Base-by-base conservation (phyloP, 768 basidiomycete genomes). In the Gymnopilus dilepis region DNA sequence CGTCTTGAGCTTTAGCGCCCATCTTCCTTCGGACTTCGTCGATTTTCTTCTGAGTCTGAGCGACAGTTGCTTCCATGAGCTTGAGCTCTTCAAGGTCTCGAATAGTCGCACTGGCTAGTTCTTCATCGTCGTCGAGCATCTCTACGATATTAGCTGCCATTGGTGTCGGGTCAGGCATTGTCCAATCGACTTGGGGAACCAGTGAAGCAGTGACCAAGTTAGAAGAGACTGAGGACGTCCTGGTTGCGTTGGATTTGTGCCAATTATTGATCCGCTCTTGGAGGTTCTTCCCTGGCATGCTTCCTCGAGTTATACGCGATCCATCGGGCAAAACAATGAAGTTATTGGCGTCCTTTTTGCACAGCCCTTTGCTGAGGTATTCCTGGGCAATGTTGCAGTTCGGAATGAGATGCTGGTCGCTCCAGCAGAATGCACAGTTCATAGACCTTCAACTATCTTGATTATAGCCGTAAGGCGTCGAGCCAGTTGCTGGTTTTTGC, bases 211-310 rank as follows among this genome's bases (percentile, higher is more conserved):
- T 48, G 12, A 65, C 52, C 5, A 61, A 24, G 30, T 65, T 61
- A 0, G 43, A 43, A 1, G 59, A 64, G 4, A 65, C 59, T 0
- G 34, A 60, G 1, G 30, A 19, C 0, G 19, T 24, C 6, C 7
- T 22, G 1, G 59, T 7, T 1, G 47, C 33, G 13, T 52, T 38
- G 0, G 34, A 22, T 6, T 60, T 57, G 6, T 58, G 43, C 64
- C 64, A 65, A 37, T 58, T 65, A 40, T 65, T 57, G 7, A 65
- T 55, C 13, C 57, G 33, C 30, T 65, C 64, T 42, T 48, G 61
- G 0, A 65, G 54, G 26, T 65, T 62, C 17, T 37, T 13, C 42
- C 64, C 60, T 4, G 56, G 56, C 2, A 22, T 15, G 0, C 28
- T 37, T 24, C 60, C 2, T 6, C 50, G 47, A 17, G 45, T 51